A percentile compares a stretch with the other conserved stretches of the same genome.
Conservation (phyloP, 2,329 filamentous ascomycete species). For the Microdochium nivale region DNA sequence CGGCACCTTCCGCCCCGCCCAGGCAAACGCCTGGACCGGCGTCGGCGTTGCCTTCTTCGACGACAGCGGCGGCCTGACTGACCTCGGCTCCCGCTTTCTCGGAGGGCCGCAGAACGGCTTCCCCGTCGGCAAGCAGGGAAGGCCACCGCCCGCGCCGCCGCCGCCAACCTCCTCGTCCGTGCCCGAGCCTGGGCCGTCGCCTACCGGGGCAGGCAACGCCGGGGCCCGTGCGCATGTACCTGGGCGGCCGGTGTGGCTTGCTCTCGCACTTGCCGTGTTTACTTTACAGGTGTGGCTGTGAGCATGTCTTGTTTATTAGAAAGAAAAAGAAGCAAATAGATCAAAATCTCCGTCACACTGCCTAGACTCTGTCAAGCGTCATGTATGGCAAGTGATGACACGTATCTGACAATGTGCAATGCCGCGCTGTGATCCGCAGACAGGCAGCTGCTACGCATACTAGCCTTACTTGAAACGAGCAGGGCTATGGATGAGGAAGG, state of each 20-base stretch:
- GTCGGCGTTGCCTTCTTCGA: conserved; percentile 27
- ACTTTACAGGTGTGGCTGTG: neutral
- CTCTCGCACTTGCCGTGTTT: neutral
- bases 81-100: conserved; percentile 27
- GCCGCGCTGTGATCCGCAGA: no score
- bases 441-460: no score
- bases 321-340: neutral
- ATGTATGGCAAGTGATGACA: no score
- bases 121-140: conserved; percentile 18
- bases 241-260: neutral
- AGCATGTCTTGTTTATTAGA: neutral
- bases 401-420: no score
- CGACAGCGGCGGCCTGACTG: conserved; percentile 25
- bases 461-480: neutral
- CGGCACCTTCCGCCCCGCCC: conserved; percentile 25
- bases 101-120: conserved; percentile 29
- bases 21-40: conserved; percentile 30
- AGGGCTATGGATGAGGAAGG: neutral
- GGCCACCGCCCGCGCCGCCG: neutral
- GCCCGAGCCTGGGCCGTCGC: neutral
- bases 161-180: neutral
- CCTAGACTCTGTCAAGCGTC: no score
- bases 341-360: no score
- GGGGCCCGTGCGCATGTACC: neutral
- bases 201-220: neutral